Conservation (phyloP, 2,329 filamentous ascomycete species). For the Colletotrichum lupini region DNA sequence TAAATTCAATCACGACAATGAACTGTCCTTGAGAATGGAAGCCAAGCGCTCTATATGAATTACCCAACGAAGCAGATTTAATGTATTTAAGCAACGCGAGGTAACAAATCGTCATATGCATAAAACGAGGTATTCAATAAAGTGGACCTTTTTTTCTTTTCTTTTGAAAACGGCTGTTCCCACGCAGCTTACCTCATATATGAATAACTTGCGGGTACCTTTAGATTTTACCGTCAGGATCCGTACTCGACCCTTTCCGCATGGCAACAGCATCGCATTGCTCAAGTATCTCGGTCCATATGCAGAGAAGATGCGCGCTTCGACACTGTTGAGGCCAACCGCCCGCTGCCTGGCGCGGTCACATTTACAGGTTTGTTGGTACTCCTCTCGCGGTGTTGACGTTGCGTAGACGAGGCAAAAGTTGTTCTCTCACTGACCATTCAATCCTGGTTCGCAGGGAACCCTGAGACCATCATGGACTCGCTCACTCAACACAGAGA, state of each 20-base stretch:
- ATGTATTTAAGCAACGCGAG: neutral
- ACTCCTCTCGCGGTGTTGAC: no score
- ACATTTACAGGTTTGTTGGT: slow-evolving; percentile 4
- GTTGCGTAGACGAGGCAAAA: neutral
- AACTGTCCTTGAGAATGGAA: neutral
- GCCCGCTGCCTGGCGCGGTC: slow-evolving; percentile 2
- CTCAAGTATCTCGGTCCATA: neutral
- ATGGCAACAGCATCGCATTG: neutral
- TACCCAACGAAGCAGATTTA: neutral
- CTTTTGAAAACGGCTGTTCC: neutral
- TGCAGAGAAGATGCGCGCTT: slow-evolving; percentile 23
- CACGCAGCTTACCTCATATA: neutral
- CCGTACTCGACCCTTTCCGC: neutral
- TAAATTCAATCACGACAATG: neutral
- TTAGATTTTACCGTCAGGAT: slow-evolving; percentile 13
- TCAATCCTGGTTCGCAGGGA: neutral
- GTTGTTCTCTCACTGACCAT: neutral
- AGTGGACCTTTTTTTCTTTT: neutral
- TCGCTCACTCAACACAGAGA: slow-evolving; percentile 12
- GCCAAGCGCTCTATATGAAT: neutral
- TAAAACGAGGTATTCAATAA: neutral
- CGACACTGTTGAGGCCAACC: slow-evolving; percentile 17
- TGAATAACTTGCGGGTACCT: slow-evolving; percentile 3
- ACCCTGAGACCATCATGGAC: slow-evolving; percentile 10
- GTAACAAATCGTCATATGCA: neutral